These are phyloP conservation scores for Ceratocystis diversiconidia DNA, from an alignment of 2,329 filamentous ascomycete genomes.

Conservation along the genomic window DNA sequence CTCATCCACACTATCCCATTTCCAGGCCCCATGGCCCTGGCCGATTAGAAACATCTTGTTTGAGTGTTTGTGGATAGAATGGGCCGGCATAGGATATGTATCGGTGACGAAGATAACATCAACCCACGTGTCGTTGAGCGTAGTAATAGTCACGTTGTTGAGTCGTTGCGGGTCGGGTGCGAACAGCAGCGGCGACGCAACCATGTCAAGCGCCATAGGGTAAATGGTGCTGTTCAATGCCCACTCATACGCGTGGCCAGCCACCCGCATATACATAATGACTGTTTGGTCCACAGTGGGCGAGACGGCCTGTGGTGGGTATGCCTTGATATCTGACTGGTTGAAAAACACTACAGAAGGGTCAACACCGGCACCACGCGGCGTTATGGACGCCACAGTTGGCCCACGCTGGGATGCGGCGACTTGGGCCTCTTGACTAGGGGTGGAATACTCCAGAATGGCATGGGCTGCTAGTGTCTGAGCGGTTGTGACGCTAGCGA, in stretches of 20 bases:
- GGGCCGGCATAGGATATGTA: conserved; percentile 33
- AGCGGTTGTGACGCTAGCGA: conserved; percentile 33
- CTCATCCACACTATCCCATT: conserved; percentile 38
- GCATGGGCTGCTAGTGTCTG: conserved; percentile 43
- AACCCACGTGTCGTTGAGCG: conserved; percentile 36
- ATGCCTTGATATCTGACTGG: conserved; percentile 31
- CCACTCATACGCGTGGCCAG: conserved; percentile 38
- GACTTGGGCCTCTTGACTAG: conserved; percentile 18
- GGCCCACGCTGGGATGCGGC: conserved; percentile 27
- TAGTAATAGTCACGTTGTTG: conserved; percentile 36
- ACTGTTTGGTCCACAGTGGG: conserved; percentile 33
- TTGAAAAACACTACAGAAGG: conserved; percentile 30
- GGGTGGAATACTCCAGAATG: conserved; percentile 29
- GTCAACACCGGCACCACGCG: conserved; percentile 18
- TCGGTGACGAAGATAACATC: conserved; percentile 38
- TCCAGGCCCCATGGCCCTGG: conserved; percentile 35
- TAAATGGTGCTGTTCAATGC: conserved; percentile 35
- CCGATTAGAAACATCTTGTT: conserved; percentile 47
- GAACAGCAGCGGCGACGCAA: conserved; percentile 33
- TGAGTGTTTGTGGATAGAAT: conserved; percentile 51
- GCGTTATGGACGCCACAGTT: conserved; percentile 27
- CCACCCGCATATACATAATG: conserved; percentile 29
- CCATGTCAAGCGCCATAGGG: conserved; percentile 26
- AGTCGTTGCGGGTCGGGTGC: conserved; percentile 23
- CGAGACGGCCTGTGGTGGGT: conserved; percentile 32